Base-by-base conservation (phyloP, 1,284 basidiomycete genomes). In the Naganishia cerealis region DNA sequence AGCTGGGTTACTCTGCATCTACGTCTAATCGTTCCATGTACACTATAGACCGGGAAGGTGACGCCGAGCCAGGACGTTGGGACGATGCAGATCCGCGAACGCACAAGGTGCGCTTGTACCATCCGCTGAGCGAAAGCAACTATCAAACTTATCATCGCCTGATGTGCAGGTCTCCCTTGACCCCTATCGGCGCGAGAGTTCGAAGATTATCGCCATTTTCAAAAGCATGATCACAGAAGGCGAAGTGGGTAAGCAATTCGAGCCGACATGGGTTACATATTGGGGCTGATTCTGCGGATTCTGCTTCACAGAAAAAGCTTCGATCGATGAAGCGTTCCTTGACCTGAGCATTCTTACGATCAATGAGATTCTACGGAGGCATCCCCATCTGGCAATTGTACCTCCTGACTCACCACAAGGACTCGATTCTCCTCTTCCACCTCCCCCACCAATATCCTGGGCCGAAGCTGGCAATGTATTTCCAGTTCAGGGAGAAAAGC, bases 121-220 rank as follows among this genome's bases (percentile, higher is more conserved):
- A 59, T 33, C 3, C 56, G 42, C 10, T 18, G 21, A 54, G 52
- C 36, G 71, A 12, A 42, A 42, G 40, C 3, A 46, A 16, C 38
- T 53, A 39, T 39, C 2, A n/a, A 43, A 38, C 15, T 39, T 2
- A 15, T 8, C 52, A 39, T n/a, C 39, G 21, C 21, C 18, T 21
- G 6, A 33, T 46, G 16, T 46, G 9, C 73, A 92, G 91, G 91
- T 98, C 52, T 96, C 93, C 21, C 84, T 99, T 57, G 96, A 99
- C 78, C 87, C 91, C 69, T 99, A 99, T 79, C 84, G 95, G 18
- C 85, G 90, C 63, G 95, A 99, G 81, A 92, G 90, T 73, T 83
- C 86, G 71, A 97, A 94, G 81, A 90, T 98, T 71, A 85, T 94
- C n/a, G 85, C 85, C 10, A 83, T 92, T 73, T 94, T 97, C 78